Base-by-base conservation (phyloP, 208 protist species). In the Acanthamoeba rhysodes region DNA sequence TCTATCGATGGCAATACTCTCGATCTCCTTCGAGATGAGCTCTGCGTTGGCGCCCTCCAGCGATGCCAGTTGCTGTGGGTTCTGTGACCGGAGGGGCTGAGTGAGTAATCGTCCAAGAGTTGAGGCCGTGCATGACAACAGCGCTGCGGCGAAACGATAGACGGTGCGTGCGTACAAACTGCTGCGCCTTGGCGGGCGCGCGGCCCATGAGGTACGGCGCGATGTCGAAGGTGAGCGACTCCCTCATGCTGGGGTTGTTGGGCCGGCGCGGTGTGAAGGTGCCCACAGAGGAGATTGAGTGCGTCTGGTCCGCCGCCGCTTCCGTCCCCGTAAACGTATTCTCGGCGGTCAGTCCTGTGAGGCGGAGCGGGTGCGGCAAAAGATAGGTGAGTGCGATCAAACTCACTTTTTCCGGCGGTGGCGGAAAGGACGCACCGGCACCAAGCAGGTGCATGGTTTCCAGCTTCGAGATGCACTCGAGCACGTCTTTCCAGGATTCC, bases 381-480 rank as follows among this genome's bases (percentile, higher is more conserved):
- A 45, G 41, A 1, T 1, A 7, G 41, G 41, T 45, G 59, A n/a
- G 59, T 64, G 0, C 59, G 34, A 18, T 62, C 57, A 62, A 24
- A 24, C 57, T 62, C 57, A 62, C 12, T 24, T 8, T 2, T 2
- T 2, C 2, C 57, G 29, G 32, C 32, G 27, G 14, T 16, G 6
- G 16, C 20, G 8, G 2, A 9, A 16, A 80, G 29, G 9, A 24
- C 16, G 12, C 50, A 80, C 72, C 72, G 18, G 72, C 72, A 18
- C 72, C 72, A 37, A 98, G 64, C 29, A 98, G 94, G 27, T 97
- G 96, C 64, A 98, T 95, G 59, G 95, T 68, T 41, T 98, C 98
- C 18, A 99, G 68, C 72, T 97, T 94, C 20, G 97, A 98, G 57
- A 98, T 97, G 34, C 96, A 97, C n/a, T 96, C 95, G 45, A 99